A percentile compares a stretch with the other conserved stretches of the same genome.
These are phyloP conservation scores for Escallonia rubra DNA, from an alignment of 129 eudicot species.

Conservation along the genomic window DNA sequence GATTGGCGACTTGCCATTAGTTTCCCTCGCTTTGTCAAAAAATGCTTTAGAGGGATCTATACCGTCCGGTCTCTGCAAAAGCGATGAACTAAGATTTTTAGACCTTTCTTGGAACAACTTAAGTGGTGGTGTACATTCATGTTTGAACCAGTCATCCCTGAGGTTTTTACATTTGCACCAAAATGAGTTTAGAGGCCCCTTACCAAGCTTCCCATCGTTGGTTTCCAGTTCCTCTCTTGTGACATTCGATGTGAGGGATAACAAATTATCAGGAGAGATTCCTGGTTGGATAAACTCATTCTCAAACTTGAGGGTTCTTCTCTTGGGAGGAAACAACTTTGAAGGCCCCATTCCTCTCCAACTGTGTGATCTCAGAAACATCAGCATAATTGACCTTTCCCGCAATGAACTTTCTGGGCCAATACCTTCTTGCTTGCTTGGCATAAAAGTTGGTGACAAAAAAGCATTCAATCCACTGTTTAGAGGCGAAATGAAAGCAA, in stretches of 20 bases:
- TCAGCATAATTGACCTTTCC: slow-evolving; percentile 9
- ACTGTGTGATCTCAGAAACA: neutral
- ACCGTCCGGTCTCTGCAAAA: neutral
- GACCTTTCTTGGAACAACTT: neutral
- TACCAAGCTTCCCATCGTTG: neutral
- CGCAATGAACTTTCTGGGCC: slow-evolving; percentile 2
- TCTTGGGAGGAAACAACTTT: neutral
- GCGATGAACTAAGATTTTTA: neutral
- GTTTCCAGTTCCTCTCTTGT: neutral
- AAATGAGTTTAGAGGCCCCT: neutral
- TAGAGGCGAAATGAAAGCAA: too few species aligned
- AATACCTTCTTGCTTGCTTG: slow-evolving; percentile 6
- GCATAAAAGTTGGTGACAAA: too few species aligned
- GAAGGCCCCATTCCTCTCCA: neutral
- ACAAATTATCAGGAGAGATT: neutral
- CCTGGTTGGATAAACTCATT: slow-evolving; percentile 1
- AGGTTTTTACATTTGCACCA: slow-evolving; percentile 7
- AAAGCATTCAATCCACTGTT: too few species aligned
- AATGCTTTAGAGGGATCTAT: slow-evolving; percentile 1
- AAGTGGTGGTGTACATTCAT: neutral
- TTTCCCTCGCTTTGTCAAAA: neutral
- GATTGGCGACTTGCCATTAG: neutral
- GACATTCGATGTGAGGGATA: slow-evolving; percentile 10
- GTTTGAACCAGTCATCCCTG: neutral
- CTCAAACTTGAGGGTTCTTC: slow-evolving; percentile 3